Evolutionary conservation across 2,329 filamentous ascomycete genomes (phyloP).

Genomic region (Botrytis porri): DNA sequence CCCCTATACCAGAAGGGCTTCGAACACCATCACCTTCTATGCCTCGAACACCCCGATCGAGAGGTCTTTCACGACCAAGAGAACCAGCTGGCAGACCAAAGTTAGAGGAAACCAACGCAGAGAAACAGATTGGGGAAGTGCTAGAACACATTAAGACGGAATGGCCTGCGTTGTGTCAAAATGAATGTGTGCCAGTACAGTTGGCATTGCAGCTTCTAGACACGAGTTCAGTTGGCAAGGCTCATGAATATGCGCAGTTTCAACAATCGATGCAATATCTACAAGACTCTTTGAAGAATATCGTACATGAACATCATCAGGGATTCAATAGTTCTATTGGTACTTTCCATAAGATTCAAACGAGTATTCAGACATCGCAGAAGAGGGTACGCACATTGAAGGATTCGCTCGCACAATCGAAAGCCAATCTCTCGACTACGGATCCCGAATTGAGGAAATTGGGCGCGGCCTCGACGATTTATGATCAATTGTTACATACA

Average conservation of each 20-base stretch:
- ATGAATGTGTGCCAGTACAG: constrained; percentile 88
- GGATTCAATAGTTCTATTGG: constrained; percentile 99
- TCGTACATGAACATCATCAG: constrained; percentile 98
- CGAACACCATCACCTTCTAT: constrained; percentile 24
- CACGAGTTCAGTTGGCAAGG: constrained; percentile 85
- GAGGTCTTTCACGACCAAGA: constrained; percentile 25
- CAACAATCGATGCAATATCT: constrained; percentile 79
- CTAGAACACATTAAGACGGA: constrained; percentile 81
- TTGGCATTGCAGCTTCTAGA: constrained; percentile 94
- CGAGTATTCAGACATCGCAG: constrained; percentile 86
- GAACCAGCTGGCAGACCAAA: constrained; percentile 18
- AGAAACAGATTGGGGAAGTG: constrained; percentile 45
- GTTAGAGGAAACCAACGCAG: constrained; percentile 34
- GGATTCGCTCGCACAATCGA: constrained; percentile 76
- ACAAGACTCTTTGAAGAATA: constrained; percentile 88
- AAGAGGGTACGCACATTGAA: constrained; percentile 78
- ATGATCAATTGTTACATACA: constrained; percentile 83
- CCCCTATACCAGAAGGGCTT: constrained; percentile 17
- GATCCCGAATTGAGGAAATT: constrained; percentile 90
- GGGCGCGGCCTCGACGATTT: constrained; percentile 81
- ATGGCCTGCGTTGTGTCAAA: constrained; percentile 88
- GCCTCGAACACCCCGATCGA: constrained; percentile 26
- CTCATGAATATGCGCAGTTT: constrained; percentile 84
- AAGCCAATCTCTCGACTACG: constrained; percentile 75
- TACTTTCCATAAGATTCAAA: constrained; percentile 97